phyloP scores from a whole-genome alignment of 306 rosid genomes.

The Dalbergia oliveri region DNA sequence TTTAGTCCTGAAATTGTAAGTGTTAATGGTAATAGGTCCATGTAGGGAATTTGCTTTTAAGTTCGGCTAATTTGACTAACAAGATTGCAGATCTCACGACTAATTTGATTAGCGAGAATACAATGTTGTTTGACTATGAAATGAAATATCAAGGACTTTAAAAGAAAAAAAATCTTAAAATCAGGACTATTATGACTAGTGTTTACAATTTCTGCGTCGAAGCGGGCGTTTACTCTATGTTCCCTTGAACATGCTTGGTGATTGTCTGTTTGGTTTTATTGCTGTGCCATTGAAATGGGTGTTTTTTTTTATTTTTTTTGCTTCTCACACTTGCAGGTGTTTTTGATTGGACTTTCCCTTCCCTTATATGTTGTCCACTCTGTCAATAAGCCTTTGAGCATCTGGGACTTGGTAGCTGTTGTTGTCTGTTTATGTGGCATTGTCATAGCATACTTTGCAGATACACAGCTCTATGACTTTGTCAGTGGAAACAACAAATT shows the following conservation, averaged over 20 bases:
- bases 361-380: conserved; percentile 80
- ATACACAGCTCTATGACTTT: conserved; percentile 79
- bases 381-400: conserved; percentile 65
- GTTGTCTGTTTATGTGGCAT: conserved; percentile 65
- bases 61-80: no score
- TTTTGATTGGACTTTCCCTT: conserved; percentile 74
- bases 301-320: not conserved
- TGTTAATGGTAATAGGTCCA: no score
- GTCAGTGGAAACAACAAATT: conserved; percentile 69
- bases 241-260: conserved; percentile 42
- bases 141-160: no score
- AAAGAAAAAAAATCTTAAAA: no score
- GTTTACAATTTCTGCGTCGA: not conserved
- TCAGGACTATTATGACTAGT: not conserved
- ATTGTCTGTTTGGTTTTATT: conserved; percentile 32
- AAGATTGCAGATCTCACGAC: no score
- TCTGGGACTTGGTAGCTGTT: conserved; percentile 72
- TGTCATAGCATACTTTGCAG: conserved; percentile 79
- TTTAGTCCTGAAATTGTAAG: no score
- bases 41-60: no score
- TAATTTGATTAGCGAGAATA: no score
- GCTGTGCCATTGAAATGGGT: conserved; percentile 24
- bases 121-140: no score
- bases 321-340: conserved; percentile 59
- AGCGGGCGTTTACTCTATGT: not conserved